Conservation (phyloP, 257 asterid species). For the Galeopsis tetrahit region DNA sequence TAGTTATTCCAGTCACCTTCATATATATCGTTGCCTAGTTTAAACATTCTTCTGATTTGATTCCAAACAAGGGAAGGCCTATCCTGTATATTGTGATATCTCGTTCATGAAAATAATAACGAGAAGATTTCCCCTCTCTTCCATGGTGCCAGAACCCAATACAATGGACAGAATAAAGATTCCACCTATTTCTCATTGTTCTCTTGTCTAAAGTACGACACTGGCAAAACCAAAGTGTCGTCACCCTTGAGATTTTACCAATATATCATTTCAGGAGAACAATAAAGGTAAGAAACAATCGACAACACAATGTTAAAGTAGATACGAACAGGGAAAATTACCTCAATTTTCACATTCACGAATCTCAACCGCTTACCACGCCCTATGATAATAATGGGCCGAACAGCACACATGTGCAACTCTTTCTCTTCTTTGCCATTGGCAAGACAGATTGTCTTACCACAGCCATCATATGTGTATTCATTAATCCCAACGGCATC, state of each 20-base stretch:
- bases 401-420: constrained; percentile 47
- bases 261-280: neutral
- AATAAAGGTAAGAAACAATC: constrained; percentile 21
- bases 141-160: constrained; percentile 16
- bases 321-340: constrained; percentile 41
- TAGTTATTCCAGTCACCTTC: constrained; percentile 5
- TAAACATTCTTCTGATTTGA: constrained; percentile 1
- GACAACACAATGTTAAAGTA: constrained; percentile 18
- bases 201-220: neutral
- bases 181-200: constrained; percentile 2
- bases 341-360: constrained; percentile 91
- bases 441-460: constrained; percentile 72
- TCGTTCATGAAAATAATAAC: constrained; percentile 11
- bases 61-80: constrained; percentile 10
- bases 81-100: neutral
- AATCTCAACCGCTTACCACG: constrained; percentile 91
- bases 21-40: neutral
- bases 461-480: constrained; percentile 92
- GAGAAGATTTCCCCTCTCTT: neutral
- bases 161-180: neutral
- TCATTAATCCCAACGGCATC: constrained; percentile 87
- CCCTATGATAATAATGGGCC: constrained; percentile 85
- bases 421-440: constrained; percentile 63
- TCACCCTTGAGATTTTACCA: neutral
- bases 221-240: neutral